phyloP scores from a whole-genome alignment of 2,329 filamentous ascomycete species.

The Fusarium devonianum region DNA sequence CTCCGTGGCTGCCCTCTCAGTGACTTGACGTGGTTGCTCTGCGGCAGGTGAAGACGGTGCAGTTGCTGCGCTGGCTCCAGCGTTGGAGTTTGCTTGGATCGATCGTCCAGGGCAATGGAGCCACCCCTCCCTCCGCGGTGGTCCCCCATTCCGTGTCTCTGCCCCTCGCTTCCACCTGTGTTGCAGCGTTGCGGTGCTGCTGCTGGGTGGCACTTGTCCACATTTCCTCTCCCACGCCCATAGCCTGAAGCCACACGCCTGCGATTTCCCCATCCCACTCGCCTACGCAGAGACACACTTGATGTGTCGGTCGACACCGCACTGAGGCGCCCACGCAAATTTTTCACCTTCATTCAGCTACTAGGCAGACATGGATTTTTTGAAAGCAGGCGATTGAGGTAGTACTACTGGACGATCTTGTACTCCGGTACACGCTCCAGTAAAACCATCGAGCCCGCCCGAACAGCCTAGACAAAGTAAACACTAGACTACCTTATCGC shows the following conservation, averaged over 20 bases:
- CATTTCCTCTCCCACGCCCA: slow-evolving; percentile 27
- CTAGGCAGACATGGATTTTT: not conserved
- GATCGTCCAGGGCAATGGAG: slow-evolving; percentile 22
- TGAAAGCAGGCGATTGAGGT: not conserved
- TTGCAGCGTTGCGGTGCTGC: slow-evolving; percentile 15
- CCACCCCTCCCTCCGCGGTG: slow-evolving; percentile 14
- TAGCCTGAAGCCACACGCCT: slow-evolving; percentile 18
- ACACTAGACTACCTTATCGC: no score
- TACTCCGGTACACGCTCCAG: no score
- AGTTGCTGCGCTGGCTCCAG: slow-evolving; percentile 35
- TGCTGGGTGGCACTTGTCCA: slow-evolving; percentile 30
- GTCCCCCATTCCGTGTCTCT: not conserved
- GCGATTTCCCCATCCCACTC: slow-evolving; percentile 13
- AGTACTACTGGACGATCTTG: no score
- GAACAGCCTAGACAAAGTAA: no score
- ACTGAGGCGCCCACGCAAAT: slow-evolving; percentile 6
- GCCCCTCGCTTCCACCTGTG: slow-evolving; percentile 29
- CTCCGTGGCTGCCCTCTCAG: slow-evolving; percentile 32
- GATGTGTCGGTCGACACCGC: slow-evolving; percentile 7
- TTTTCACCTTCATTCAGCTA: not conserved
- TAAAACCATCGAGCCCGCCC: no score
- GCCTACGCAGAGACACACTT: slow-evolving; percentile 1
- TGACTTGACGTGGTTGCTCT: slow-evolving; percentile 31
- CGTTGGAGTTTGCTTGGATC: slow-evolving; percentile 34
- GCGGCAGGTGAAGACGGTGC: slow-evolving; percentile 19